Evolutionary conservation across 257 asterid genomes (phyloP), one percentile per base, ranked within the genome.

Genomic region (Jasminum sambac): DNA sequence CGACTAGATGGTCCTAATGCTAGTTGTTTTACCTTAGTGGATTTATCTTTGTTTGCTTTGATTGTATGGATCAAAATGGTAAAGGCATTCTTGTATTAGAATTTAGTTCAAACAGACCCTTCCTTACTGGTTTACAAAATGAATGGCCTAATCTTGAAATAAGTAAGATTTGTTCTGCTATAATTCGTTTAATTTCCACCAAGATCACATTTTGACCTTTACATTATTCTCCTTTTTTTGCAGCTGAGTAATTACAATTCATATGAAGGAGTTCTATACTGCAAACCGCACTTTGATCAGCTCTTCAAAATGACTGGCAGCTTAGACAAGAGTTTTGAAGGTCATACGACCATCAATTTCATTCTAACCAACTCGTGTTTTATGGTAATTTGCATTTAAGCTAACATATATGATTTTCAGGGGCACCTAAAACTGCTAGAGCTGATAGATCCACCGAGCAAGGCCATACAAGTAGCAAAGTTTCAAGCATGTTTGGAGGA

Each of bases 251-350:
- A 82, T 65, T 91, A 87, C 76, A 64, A 70, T 66, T 87, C 96
- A 70, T 91, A 81, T 68, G 97, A 91, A 80, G 96, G 96, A 52
- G 97, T 89, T 40, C 63, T 89, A 8, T 91, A 84, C 72, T 91
- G 97, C 72, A 89, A 83, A 65, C 97, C 97, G 72, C 97, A 89
- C 73, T 91, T 79, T 62, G 89, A 89, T 84, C 97, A 91, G 66
- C 83, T 91, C 24, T 83, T 86, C 79, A 91, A 89, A 86, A 87
- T 80, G 95, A 91, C 97, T 12, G 96, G 97, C 66, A 89, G 97
- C 88, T 80, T 89, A 84, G 80, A 89, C 14, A 91, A 84, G 83
- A 89, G 95, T 75, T 91, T 91, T 41, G 96, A 91, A 87, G 93
- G 95, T 92, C 40, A 5, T 50, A 25, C 1, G 55, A 41, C 12